A percentile compares a stretch with the other conserved stretches of the same genome.
phyloP scores from a whole-genome alignment of 164 flowering plant species.

The Houttuynia cordata region DNA sequence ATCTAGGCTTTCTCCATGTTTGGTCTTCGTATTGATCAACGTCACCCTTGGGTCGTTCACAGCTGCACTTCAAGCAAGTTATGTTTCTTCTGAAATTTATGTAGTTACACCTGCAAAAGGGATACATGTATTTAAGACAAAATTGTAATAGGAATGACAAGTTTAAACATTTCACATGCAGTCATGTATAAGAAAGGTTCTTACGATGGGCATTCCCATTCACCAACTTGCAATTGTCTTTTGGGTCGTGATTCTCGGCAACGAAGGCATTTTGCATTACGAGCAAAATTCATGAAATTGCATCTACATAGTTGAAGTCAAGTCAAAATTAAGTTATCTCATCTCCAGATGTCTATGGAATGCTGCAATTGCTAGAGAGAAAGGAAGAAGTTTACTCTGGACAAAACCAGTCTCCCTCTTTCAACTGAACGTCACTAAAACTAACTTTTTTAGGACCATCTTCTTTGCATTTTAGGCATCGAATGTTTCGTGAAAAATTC shows the following conservation, averaged over 20 bases:
- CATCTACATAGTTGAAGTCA: slow-evolving; percentile 34
- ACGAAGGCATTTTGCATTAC: slow-evolving; percentile 54
- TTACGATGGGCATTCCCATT: slow-evolving; percentile 89
- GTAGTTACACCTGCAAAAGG: slow-evolving; percentile 57
- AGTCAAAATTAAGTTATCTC: not conserved
- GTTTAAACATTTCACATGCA: not conserved
- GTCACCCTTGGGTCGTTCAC: slow-evolving; percentile 33
- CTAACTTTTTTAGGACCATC: slow-evolving; percentile 42
- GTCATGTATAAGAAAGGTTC: slow-evolving; percentile 14
- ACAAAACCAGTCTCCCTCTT: slow-evolving; percentile 86
- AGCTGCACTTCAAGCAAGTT: slow-evolving; percentile 52
- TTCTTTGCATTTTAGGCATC: slow-evolving; percentile 51
- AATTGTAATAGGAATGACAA: not conserved
- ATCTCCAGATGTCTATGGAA: not conserved
- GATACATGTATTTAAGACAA: not conserved
- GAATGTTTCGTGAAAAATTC: slow-evolving; percentile 57
- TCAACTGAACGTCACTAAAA: slow-evolving; percentile 34
- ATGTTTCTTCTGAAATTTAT: slow-evolving; percentile 51
- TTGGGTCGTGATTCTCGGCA: slow-evolving; percentile 55
- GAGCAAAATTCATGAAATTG: slow-evolving; percentile 71
- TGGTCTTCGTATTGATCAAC: slow-evolving; percentile 28
- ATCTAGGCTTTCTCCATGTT: slow-evolving; percentile 24
- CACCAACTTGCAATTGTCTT: slow-evolving; percentile 57
- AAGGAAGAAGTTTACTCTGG: slow-evolving; percentile 32
- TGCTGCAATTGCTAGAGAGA: not conserved